Conservation (phyloP, 768 basidiomycete species). For the Amanita brunnescens region DNA sequence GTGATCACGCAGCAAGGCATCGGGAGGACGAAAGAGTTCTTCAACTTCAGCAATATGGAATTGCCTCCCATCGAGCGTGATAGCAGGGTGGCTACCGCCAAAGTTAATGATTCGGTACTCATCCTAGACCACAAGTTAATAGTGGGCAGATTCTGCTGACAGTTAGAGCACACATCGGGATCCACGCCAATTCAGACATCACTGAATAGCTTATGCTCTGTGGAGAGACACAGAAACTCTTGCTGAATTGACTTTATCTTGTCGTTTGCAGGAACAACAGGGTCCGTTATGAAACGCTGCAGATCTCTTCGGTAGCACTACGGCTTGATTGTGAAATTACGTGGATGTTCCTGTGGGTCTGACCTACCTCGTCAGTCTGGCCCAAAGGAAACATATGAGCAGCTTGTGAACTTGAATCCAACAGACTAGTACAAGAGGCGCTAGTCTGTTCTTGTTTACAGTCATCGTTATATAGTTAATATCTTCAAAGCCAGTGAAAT, state of each 20-base stretch:
- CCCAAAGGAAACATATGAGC: neutral
- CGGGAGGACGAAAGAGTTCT: neutral
- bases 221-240: neutral
- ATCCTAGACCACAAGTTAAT: neutral
- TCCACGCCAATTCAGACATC: neutral
- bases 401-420: too few species aligned
- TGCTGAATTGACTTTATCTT: neutral
- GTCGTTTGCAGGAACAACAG: neutral
- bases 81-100: neutral
- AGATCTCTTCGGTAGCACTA: neutral
- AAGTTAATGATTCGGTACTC: neutral
- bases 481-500: neutral
- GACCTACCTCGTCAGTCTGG: neutral
- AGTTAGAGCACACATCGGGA: neutral
- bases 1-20: neutral
- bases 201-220: neutral
- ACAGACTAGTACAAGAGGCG: too few species aligned
- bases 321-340: neutral
- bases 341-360: neutral
- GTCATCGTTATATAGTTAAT: too few species aligned
- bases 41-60: neutral
- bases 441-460: too few species aligned
- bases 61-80: neutral
- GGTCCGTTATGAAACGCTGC: neutral
- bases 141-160: neutral